phyloP scores from a whole-genome alignment of 2,329 filamentous ascomycete species.

The Calonectria multiphialidica region DNA sequence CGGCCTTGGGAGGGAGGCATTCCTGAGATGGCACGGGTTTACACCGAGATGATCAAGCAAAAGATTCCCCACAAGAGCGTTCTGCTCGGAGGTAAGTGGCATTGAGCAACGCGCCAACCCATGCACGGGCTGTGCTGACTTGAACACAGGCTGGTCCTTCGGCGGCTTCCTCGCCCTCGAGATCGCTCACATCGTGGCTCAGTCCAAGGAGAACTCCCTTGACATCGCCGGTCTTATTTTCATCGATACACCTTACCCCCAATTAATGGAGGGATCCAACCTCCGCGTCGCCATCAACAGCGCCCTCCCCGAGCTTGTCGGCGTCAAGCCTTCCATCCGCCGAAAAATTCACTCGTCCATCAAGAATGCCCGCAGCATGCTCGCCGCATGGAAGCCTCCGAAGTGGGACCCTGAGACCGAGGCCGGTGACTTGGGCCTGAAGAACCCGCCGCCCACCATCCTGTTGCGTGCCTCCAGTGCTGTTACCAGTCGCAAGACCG shows the following conservation, averaged over 20 bases:
- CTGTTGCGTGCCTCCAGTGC: conserved; percentile 16
- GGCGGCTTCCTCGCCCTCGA: conserved; percentile 14
- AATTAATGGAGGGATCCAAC: conserved; percentile 15
- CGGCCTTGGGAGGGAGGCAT: conserved; percentile 19
- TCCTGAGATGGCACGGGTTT: conserved; percentile 18
- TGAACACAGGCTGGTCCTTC: conserved; percentile 14
- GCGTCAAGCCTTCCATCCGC: conserved; percentile 15
- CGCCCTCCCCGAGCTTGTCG: conserved; percentile 14
- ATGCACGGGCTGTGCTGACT: background rate
- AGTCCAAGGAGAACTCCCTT: conserved; percentile 11
- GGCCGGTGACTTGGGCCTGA: background rate
- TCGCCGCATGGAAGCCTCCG: conserved; percentile 15
- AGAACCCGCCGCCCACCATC: conserved; percentile 15
- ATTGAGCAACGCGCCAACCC: background rate
- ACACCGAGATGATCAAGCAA: conserved; percentile 15
- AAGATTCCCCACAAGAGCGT: conserved; percentile 16
- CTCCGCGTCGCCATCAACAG: conserved; percentile 17
- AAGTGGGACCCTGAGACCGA: conserved; percentile 17
- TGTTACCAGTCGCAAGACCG: conserved; percentile 4
- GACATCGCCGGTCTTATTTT: conserved; percentile 17
- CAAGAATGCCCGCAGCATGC: conserved; percentile 20
- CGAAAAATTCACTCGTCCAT: conserved; percentile 22
- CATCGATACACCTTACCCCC: conserved; percentile 18
- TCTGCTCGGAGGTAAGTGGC: conserved; percentile 15
- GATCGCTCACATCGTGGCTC: conserved; percentile 10